Evolutionary conservation across 1,139 yeast species (phyloP).

Genomic region (Taphrina populina): DNA sequence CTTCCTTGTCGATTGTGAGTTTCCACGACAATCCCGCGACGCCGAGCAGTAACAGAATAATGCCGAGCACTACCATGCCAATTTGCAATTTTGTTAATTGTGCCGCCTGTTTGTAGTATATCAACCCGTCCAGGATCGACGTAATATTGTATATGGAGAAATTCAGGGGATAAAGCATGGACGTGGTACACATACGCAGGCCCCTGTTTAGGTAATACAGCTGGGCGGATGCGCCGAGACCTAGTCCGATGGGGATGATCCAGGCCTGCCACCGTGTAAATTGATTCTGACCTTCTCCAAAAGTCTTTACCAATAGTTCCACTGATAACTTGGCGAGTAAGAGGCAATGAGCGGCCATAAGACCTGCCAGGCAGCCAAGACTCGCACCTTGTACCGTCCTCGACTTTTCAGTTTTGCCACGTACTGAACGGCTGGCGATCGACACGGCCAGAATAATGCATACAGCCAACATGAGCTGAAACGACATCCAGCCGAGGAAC

Average conservation of each 20-base stretch:
- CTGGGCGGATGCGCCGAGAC: slow-evolving; percentile 71
- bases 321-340: slow-evolving; percentile 80
- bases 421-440: slow-evolving; percentile 38
- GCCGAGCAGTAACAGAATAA: slow-evolving; percentile 53
- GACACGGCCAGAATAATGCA: slow-evolving; percentile 40
- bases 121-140: slow-evolving; percentile 70
- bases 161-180: slow-evolving; percentile 77
- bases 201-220: slow-evolving; percentile 74
- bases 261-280: slow-evolving; percentile 48
- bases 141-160: slow-evolving; percentile 78
- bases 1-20: slow-evolving; percentile 36
- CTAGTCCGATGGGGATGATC: slow-evolving; percentile 58
- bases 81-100: slow-evolving; percentile 48
- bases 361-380: slow-evolving; percentile 72
- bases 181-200: slow-evolving; percentile 67
- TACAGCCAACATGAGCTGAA: slow-evolving; percentile 44
- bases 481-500: slow-evolving; percentile 53
- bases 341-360: slow-evolving; percentile 80
- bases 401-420: slow-evolving; percentile 43
- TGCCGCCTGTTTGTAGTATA: slow-evolving; percentile 58
- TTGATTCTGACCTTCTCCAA: slow-evolving; percentile 44
- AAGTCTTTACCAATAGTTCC: slow-evolving; percentile 55
- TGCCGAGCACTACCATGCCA: slow-evolving; percentile 54
- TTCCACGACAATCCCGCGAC: slow-evolving; percentile 57
- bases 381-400: slow-evolving; percentile 52